Evolutionary conservation across 208 protist genomes (phyloP), one percentile per base, ranked within the genome.

Genomic region (Wallacemonas sp.): DNA sequence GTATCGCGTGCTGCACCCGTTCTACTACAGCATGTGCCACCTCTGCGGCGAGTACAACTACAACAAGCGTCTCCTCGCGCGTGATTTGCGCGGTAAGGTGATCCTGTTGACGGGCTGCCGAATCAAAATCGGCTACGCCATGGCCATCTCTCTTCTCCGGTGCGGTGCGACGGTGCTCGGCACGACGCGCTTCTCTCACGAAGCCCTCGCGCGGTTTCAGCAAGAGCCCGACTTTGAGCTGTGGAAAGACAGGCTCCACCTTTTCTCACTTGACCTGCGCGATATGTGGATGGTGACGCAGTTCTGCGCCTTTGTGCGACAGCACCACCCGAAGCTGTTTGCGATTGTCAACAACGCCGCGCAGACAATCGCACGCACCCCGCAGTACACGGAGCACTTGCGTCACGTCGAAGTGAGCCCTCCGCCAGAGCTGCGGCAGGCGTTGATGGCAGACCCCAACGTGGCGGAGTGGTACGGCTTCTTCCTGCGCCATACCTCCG

Each of bases 301-400:
- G 68, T 97, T 98, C 71, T 96, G 88, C 68, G 84, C 75, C n/a
- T 92, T 96, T 74, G 68, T 93, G 39, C 72, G 44, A 34, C 75
- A 81, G 28, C 45, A 71, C 2, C 95, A 83, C 69, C 51, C 61
- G 8, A 87, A 91, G 54, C 68, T 98, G 17, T 96, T 96, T 68
- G 92, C 94, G 41, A 91, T 99, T 53, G 92, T 99, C 69, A 98
- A 99, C 89, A 99, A 99, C 72, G 98, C 98, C 0, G 95, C 95
- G n/a, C 97, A 99, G 82, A 99, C 97, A 11, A 95, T 99, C 26
- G 80, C 94, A 6, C 84, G 95, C 19, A 98, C 97, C 24, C 80
- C 95, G 38, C 68, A 82, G 38, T 98, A 97, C 80, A 98, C 97
- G 38, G 77, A 72, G 45, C 79, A 93, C 68, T 72, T 98, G 6